phyloP scores from a whole-genome alignment of 495 filamentous ascomycete species.

The Xylaria sp. region DNA sequence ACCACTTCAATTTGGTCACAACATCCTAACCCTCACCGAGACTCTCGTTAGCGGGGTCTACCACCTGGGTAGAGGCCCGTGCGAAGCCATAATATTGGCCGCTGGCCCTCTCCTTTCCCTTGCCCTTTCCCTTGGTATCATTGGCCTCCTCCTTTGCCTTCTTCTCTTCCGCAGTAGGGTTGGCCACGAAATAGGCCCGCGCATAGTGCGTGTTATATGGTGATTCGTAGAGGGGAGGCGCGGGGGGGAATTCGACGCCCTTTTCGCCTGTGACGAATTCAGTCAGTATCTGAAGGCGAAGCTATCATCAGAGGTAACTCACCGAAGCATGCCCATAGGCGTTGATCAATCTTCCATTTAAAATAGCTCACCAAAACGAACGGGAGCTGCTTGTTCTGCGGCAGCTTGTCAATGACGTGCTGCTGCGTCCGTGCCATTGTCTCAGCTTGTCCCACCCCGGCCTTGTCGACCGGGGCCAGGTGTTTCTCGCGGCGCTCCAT shows the following conservation, averaged over 20 bases:
- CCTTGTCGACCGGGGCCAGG: background rate
- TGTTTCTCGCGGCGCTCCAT: background rate
- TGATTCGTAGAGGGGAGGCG: background rate
- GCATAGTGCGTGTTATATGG: background rate
- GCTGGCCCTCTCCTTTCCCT: background rate
- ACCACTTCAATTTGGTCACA: too few species aligned
- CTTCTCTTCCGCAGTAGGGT: background rate
- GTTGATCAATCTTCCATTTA: background rate
- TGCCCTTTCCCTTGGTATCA: background rate
- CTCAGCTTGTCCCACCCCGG: background rate
- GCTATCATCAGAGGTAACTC: too few species aligned
- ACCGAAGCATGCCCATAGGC: background rate
- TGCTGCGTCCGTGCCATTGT: background rate
- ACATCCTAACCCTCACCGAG: background rate
- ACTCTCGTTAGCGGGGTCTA: background rate
- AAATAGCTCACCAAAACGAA: background rate
- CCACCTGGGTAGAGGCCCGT: background rate
- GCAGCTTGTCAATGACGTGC: background rate
- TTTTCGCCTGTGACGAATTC: background rate
- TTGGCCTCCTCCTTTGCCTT: background rate
- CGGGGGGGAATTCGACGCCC: background rate
- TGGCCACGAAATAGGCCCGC: constrained; percentile 2
- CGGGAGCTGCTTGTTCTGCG: background rate
- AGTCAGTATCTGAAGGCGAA: background rate
- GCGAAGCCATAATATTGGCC: background rate